Percentiles rank a stretch among this genome's conserved stretches.
Evolutionary conservation across 2,329 filamentous ascomycete species (phyloP).

Genomic region (Periglandula ipomoeae): DNA sequence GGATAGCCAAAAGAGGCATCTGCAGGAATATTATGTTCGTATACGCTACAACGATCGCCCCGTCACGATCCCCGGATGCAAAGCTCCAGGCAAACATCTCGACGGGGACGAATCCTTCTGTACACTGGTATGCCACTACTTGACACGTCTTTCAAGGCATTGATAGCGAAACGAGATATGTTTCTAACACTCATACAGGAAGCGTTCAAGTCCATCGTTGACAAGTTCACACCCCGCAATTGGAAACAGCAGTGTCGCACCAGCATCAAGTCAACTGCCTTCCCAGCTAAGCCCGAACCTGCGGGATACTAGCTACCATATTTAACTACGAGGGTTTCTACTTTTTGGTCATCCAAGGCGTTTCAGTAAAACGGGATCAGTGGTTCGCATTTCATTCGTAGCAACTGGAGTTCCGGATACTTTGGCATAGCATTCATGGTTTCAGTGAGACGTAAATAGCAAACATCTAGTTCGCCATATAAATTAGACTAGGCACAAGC

Average conservation of each 20-base stretch:
- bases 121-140: slow-evolving; percentile 76
- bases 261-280: slow-evolving; percentile 32
- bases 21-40: slow-evolving; percentile 78
- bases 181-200: slow-evolving; percentile 35
- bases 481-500: not conserved
- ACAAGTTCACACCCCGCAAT: slow-evolving; percentile 75
- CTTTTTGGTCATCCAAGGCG: too few relatives aligned
- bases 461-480: not conserved
- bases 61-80: slow-evolving; percentile 76
- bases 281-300: slow-evolving; percentile 41
- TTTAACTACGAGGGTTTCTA: too few relatives aligned
- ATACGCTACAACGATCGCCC: slow-evolving; percentile 84
- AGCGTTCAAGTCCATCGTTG: slow-evolving; percentile 86
- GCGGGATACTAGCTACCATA: slow-evolving; percentile 40
- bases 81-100: slow-evolving; percentile 66
- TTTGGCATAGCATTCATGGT: not conserved
- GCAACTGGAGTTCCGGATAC: not conserved
- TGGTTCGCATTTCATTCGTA: not conserved
- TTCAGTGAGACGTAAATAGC: not conserved
- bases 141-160: too few relatives aligned
- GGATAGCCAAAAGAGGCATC: slow-evolving; percentile 43
- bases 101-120: slow-evolving; percentile 84
- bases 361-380: too few relatives aligned
- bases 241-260: slow-evolving; percentile 55
- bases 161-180: too few relatives aligned